Conservation (phyloP, 2,329 filamentous ascomycete genomes). For the Trichoderma sp. region DNA sequence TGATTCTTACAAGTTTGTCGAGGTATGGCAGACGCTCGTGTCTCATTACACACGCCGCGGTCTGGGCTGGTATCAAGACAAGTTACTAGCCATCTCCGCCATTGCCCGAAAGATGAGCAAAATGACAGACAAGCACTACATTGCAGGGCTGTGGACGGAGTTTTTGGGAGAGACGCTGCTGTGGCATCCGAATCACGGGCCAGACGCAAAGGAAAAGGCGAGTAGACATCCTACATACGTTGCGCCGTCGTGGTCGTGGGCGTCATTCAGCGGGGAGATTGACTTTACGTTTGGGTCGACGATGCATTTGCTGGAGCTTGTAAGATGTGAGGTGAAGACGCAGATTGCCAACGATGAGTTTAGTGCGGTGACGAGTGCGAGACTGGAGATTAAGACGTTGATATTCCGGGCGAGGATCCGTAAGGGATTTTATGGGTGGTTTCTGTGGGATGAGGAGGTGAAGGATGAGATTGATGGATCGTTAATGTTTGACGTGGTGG, state of each 20-base stretch:
- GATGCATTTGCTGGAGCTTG: background rate
- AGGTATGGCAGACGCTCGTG: constrained; percentile 12
- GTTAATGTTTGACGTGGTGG: background rate
- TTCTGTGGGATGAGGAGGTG: background rate
- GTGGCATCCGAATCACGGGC: constrained; percentile 5
- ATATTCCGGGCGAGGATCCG: background rate
- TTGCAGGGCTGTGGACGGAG: background rate
- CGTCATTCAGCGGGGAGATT: background rate
- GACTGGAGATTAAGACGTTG: constrained; percentile 1
- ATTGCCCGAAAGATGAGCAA: constrained; percentile 8
- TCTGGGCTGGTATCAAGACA: constrained; percentile 11
- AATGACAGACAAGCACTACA: background rate
- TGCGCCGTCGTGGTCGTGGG: constrained; percentile 15
- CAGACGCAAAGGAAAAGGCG: background rate
- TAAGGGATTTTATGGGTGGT: background rate
- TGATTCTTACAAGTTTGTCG: background rate
- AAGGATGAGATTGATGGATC: background rate
- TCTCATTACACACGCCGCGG: constrained; percentile 7
- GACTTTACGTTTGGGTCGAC: background rate
- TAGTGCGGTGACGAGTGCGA: background rate
- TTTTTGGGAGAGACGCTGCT: background rate
- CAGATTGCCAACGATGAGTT: background rate
- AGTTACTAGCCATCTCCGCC: background rate
- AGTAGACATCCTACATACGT: background rate
- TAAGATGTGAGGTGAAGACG: background rate